phyloP scores from a whole-genome alignment of 2,329 filamentous ascomycete species.

The Sarocladium strictum region DNA sequence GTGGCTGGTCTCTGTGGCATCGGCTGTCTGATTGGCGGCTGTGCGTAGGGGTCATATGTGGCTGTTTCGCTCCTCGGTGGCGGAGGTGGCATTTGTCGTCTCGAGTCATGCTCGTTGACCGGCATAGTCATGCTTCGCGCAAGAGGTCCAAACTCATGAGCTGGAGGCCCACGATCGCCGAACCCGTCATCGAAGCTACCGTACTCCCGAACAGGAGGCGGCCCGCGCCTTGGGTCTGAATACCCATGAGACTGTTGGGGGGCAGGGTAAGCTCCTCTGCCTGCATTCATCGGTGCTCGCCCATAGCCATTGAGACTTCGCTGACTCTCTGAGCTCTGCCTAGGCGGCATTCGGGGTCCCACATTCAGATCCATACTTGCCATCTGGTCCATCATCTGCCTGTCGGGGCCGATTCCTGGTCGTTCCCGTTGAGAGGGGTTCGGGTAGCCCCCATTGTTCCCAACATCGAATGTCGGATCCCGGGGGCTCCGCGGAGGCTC shows the following conservation, averaged over 20 bases:
- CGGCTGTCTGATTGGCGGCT: slow-evolving; percentile 23
- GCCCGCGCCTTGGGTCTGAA: slow-evolving; percentile 21
- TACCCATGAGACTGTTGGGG: slow-evolving; percentile 27
- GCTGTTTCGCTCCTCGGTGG: slow-evolving; percentile 36
- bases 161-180: slow-evolving; percentile 15
- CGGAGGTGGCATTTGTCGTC: slow-evolving; percentile 28
- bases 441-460: slow-evolving; percentile 12
- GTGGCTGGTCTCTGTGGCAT: slow-evolving; percentile 4
- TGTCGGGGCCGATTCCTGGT: slow-evolving; percentile 17
- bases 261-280: slow-evolving; percentile 22
- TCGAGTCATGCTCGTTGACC: slow-evolving; percentile 36
- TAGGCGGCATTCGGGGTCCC: slow-evolving; percentile 15
- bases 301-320: slow-evolving; percentile 21
- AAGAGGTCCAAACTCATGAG: slow-evolving; percentile 42
- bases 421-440: slow-evolving; percentile 12
- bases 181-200: slow-evolving; percentile 22
- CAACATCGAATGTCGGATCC: slow-evolving; percentile 19
- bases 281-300: slow-evolving; percentile 18
- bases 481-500: slow-evolving; percentile 23
- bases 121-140: slow-evolving; percentile 59
- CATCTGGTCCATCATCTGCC: slow-evolving; percentile 28
- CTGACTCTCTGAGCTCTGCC: slow-evolving; percentile 21
- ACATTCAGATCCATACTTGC: slow-evolving; percentile 28
- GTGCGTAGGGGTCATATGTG: slow-evolving; percentile 39
- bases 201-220: slow-evolving; percentile 24